A percentile compares a stretch with the other conserved stretches of the same genome.
These are phyloP conservation scores for Omphalotus guepiniiformis DNA, from an alignment of 768 basidiomycete genomes.

Conservation along the genomic window DNA sequence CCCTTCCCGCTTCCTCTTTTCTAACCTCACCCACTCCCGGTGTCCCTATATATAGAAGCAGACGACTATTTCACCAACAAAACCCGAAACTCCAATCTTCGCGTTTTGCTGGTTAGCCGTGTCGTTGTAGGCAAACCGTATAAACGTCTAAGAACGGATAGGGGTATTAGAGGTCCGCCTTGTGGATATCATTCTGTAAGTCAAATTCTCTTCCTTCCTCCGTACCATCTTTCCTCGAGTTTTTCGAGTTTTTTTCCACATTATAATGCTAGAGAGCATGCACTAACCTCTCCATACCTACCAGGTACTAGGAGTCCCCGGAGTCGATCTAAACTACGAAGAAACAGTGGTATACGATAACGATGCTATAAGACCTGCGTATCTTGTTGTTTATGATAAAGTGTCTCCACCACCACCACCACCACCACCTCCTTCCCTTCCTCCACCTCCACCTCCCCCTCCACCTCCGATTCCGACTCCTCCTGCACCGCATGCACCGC, in stretches of 20 bases:
- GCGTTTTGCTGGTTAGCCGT: conserved; percentile 53
- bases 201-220: neutral
- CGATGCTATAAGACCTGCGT: conserved; percentile 64
- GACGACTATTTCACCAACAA: conserved; percentile 55
- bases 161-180: conserved; percentile 46
- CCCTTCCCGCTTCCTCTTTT: neutral
- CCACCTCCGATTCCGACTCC: neutral
- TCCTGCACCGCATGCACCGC: neutral
- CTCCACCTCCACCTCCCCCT: conserved; percentile 17
- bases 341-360: conserved; percentile 67
- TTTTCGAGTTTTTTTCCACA: no score
- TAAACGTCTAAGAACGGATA: conserved; percentile 45
- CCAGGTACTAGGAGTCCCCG: conserved; percentile 64
- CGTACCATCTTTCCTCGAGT: neutral
- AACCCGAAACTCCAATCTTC: conserved; percentile 35
- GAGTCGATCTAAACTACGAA: conserved; percentile 60
- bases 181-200: conserved; percentile 57
- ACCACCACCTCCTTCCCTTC: conserved; percentile 22
- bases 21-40: no score
- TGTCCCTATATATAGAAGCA: conserved; percentile 47
- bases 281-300: neutral
- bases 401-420: conserved; percentile 23
- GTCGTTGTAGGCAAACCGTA: conserved; percentile 62
- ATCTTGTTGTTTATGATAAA: conserved; percentile 56
- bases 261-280: no score